These are phyloP conservation scores for Cladosporium oxysporum DNA, from an alignment of 2,329 filamentous ascomycete species.

Conservation along the genomic window DNA sequence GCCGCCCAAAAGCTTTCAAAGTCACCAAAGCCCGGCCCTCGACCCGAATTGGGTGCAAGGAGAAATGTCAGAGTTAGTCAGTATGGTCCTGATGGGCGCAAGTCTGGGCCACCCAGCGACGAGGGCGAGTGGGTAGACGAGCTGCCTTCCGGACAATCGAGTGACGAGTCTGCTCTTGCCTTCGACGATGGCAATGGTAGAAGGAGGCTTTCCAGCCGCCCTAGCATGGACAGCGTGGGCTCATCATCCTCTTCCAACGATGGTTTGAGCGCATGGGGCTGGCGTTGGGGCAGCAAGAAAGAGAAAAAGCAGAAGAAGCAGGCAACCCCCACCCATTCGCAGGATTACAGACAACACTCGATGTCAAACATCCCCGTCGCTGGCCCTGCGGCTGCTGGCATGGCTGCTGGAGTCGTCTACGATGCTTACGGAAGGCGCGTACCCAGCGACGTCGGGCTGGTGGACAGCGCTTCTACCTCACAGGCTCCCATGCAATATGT, in stretches of 20 bases:
- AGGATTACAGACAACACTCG: constrained; percentile 23
- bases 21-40: constrained; percentile 26
- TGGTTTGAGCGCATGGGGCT: constrained; percentile 55
- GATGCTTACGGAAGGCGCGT: constrained; percentile 43
- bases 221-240: constrained; percentile 55
- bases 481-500: constrained; percentile 63
- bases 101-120: constrained; percentile 34
- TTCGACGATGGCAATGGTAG: constrained; percentile 54
- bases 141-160: constrained; percentile 54
- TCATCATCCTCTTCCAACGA: constrained; percentile 53
- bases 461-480: constrained; percentile 49
- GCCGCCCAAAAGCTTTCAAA: constrained; percentile 42
- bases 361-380: background rate
- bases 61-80: constrained; percentile 19
- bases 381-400: constrained; percentile 28
- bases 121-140: constrained; percentile 62
- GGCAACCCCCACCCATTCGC: constrained; percentile 20
- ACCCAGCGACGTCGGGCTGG: constrained; percentile 5
- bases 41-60: constrained; percentile 31
- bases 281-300: constrained; percentile 58
- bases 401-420: constrained; percentile 45
- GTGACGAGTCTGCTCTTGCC: constrained; percentile 59
- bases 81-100: constrained; percentile 12
- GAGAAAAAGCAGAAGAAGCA: constrained; percentile 45
- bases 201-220: constrained; percentile 38